These are phyloP conservation scores for Chalciporus sp. DNA, from an alignment of 1,284 basidiomycete species.

Conservation along the genomic window DNA sequence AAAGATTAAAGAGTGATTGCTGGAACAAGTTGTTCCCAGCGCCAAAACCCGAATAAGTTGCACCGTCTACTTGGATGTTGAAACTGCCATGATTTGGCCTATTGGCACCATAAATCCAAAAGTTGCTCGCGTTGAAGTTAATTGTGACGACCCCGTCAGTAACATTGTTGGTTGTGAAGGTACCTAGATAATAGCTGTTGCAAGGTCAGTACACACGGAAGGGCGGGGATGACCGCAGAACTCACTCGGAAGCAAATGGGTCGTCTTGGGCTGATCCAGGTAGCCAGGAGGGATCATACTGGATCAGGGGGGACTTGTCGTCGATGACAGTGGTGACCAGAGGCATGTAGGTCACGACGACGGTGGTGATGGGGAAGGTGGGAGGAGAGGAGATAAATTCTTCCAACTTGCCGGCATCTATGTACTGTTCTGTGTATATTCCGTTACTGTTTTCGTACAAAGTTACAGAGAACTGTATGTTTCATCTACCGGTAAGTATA, in stretches of 20 bases:
- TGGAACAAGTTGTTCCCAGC: slow-evolving; percentile 24
- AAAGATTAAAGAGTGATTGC: slow-evolving; percentile 31
- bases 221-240: neutral
- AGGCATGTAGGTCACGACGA: slow-evolving; percentile 23
- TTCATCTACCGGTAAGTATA: no score
- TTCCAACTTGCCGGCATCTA: no score
- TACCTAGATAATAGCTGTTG: slow-evolving; percentile 33
- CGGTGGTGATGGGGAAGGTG: neutral
- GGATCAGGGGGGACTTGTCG: slow-evolving; percentile 35
- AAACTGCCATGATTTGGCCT: slow-evolving; percentile 37
- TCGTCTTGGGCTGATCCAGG: slow-evolving; percentile 20
- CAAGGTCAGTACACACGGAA: neutral
- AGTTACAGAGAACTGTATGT: no score
- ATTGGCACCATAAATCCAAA: slow-evolving; percentile 38
- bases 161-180: slow-evolving; percentile 34
- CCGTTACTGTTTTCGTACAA: no score
- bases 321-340: slow-evolving; percentile 28
- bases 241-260: slow-evolving; percentile 18
- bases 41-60: slow-evolving; percentile 11
- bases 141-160: slow-evolving; percentile 31
- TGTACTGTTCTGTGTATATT: no score
- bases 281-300: slow-evolving; percentile 29
- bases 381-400: no score
- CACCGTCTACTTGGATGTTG: slow-evolving; percentile 34
- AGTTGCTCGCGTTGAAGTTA: slow-evolving; percentile 39